Conservation (phyloP, 352 stramenopile genomes). For the Phytophthora palmivora region DNA sequence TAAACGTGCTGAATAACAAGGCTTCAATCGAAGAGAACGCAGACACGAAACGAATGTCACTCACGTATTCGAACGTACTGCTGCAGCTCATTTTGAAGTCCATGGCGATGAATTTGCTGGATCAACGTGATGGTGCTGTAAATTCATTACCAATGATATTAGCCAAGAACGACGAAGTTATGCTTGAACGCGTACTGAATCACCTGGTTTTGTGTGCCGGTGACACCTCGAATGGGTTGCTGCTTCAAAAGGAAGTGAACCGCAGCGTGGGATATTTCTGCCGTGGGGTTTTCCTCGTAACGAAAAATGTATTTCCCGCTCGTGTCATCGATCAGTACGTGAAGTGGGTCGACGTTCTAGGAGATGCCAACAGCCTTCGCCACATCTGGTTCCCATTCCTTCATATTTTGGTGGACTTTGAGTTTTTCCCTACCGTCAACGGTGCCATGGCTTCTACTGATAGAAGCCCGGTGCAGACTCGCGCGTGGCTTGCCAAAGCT, state of each 20-base stretch:
- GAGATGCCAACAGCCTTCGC: constrained; percentile 60
- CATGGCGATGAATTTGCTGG: constrained; percentile 55
- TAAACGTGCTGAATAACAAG: constrained; percentile 56
- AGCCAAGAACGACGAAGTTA: constrained; percentile 40
- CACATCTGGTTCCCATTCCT: constrained; percentile 79
- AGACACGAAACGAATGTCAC: constrained; percentile 52
- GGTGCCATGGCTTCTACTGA: constrained; percentile 23
- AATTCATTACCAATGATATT: constrained; percentile 22
- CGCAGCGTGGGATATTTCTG: constrained; percentile 64
- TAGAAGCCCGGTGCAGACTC: constrained; percentile 7
- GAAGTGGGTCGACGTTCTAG: constrained; percentile 44
- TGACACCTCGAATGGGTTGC: constrained; percentile 43
- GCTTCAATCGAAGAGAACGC: constrained; percentile 43
- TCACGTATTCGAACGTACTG: constrained; percentile 60
- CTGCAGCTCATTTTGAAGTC: constrained; percentile 76
- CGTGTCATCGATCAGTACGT: constrained; percentile 55
- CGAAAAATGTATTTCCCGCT: constrained; percentile 50
- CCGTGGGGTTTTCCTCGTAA: constrained; percentile 61
- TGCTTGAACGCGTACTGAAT: constrained; percentile 53
- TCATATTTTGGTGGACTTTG: constrained; percentile 69
- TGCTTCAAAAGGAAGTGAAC: constrained; percentile 77
- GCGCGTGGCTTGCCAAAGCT: constrained; percentile 62
- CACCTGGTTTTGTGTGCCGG: constrained; percentile 49
- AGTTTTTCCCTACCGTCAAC: constrained; percentile 75
- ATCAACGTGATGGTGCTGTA: constrained; percentile 1